Conservation (phyloP, 768 basidiomycete species). For the Pilatotrama ljubarskyi region DNA sequence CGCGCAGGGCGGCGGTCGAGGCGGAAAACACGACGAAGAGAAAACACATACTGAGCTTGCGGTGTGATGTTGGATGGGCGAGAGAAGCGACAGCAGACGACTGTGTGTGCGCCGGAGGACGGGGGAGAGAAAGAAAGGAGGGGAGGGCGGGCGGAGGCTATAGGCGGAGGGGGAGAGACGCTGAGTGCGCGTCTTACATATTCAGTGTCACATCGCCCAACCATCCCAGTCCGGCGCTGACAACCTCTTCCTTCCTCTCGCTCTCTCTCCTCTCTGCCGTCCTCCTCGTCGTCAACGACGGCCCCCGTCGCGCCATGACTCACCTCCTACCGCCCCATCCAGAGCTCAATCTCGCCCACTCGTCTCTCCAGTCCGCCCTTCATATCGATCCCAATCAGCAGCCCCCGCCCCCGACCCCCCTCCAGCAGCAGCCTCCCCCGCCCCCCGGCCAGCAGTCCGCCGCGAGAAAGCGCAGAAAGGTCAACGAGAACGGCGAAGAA, state of each 20-base stretch:
- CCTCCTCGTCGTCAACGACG: conserved; percentile 15
- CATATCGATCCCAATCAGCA: conserved; percentile 70
- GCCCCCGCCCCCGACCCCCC: conserved; percentile 42
- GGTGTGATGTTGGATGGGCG: too few species aligned
- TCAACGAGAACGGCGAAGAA: conserved; percentile 57
- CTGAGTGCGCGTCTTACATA: conserved; percentile 19
- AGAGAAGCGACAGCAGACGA: not conserved
- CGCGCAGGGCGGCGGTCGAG: not conserved
- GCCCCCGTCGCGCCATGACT: conserved; percentile 36
- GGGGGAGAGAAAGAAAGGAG: not conserved
- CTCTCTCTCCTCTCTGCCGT: conserved; percentile 8
- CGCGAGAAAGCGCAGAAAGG: conserved; percentile 56
- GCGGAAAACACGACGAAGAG: not conserved
- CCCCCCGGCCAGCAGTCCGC: conserved; percentile 28
- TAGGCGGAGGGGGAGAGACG: conserved; percentile 18
- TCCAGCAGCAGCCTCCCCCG: conserved; percentile 38
- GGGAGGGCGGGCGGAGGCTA: conserved; percentile 8
- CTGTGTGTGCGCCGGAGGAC: not conserved
- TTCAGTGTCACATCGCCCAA: not conserved
- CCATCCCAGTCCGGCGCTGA: conserved; percentile 11
- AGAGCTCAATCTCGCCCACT: conserved; percentile 43
- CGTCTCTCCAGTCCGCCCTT: conserved; percentile 60
- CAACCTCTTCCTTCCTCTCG: conserved; percentile 10
- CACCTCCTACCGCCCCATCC: conserved; percentile 50
- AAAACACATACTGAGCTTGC: not conserved